phyloP scores from a whole-genome alignment of 306 rosid species.

The Quercus wislizeni region DNA sequence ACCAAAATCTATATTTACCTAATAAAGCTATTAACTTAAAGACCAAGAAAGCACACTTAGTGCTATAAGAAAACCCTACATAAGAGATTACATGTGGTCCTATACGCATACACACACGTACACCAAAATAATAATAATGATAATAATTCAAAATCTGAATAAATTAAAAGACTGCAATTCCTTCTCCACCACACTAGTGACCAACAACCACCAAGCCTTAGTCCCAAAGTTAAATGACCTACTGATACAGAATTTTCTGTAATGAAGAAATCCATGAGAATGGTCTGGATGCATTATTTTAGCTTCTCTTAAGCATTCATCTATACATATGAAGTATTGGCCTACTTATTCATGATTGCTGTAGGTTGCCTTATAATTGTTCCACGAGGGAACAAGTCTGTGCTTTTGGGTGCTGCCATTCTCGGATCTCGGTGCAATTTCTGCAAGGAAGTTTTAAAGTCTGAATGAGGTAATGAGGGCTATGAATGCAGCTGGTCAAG shows the following conservation, averaged over 20 bases:
- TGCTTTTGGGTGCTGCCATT: slow-evolving; percentile 95
- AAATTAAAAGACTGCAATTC: background rate
- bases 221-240: background rate
- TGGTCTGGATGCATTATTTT: background rate
- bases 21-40: background rate
- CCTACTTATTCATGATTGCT: background rate
- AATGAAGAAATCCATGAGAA: slow-evolving; percentile 5
- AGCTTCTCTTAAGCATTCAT: background rate
- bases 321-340: background rate
- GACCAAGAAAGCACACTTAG: background rate
- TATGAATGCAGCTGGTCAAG: no score
- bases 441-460: no score
- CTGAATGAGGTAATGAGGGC: no score
- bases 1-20: background rate
- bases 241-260: background rate
- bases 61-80: background rate
- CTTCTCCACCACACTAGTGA: background rate
- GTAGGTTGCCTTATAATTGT: slow-evolving; percentile 87
- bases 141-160: background rate
- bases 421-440: no score
- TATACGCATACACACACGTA: no score
- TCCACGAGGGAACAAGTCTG: slow-evolving; percentile 88
- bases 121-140: no score
- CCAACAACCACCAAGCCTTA: background rate
- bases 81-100: background rate